Percentiles rank a stretch among this genome's conserved stretches.
Evolutionary conservation across 768 basidiomycete species (phyloP).

Genomic region (Rickenella mellea): DNA sequence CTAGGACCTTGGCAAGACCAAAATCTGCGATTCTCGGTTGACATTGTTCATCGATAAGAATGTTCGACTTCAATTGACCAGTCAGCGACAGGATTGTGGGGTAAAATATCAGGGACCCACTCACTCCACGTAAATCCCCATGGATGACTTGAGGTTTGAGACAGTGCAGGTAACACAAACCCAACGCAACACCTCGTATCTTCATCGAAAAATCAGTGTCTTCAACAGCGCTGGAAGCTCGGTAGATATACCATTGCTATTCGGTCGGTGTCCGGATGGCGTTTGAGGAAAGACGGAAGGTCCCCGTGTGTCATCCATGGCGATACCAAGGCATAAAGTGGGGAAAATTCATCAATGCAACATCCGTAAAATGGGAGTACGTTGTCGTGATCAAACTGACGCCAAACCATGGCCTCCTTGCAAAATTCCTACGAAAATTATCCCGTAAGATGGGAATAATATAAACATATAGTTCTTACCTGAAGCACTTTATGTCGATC

Average conservation of each 20-base stretch:
- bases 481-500: too few species aligned
- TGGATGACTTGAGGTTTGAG: conserved; percentile 47
- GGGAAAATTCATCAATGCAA: conserved; percentile 1
- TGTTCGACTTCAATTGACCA: conserved; percentile 34
- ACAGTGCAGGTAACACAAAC: conserved; percentile 47
- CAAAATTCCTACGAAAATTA: conserved; percentile 6
- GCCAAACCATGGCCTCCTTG: conserved; percentile 12
- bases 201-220: too few species aligned
- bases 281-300: conserved; percentile 6
- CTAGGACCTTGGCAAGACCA: conserved; percentile 48
- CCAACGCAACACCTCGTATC: conserved; percentile 42
- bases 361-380: conserved; percentile 11
- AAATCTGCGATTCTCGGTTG: conserved; percentile 51
- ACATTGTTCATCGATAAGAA: conserved; percentile 44
- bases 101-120: conserved; percentile 7
- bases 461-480: too few species aligned
- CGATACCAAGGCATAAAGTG: not conserved
- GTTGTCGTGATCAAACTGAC: conserved; percentile 13
- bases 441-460: not conserved
- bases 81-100: not conserved
- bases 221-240: too few species aligned
- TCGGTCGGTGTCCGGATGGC: not conserved
- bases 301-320: conserved; percentile 11
- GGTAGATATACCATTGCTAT: not conserved
- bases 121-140: conserved; percentile 53